A percentile compares a stretch with the other conserved stretches of the same genome.
phyloP scores from a whole-genome alignment of 768 basidiomycete genomes.

The Boletus bicolor region DNA sequence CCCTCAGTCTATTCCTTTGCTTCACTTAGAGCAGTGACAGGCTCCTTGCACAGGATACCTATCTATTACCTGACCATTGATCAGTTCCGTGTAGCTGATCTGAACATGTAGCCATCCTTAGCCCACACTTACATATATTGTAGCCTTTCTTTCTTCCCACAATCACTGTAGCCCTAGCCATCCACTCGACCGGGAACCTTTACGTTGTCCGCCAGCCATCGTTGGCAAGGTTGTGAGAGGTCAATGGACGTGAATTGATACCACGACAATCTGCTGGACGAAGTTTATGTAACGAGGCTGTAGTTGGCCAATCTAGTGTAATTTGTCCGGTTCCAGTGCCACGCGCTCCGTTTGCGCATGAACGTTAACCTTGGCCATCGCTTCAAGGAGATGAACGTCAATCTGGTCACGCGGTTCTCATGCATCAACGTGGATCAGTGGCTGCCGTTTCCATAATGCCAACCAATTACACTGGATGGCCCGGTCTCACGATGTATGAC shows the following conservation, averaged over 20 bases:
- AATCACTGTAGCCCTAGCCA: conserved; percentile 25
- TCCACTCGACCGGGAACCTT: conserved; percentile 7
- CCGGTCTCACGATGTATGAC: background rate
- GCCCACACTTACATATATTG: conserved; percentile 18
- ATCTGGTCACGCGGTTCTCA: background rate
- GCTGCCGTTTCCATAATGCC: background rate
- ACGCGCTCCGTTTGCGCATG: no score
- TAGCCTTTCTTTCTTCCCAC: conserved; percentile 11
- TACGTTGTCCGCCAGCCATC: background rate
- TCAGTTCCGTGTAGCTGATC: conserved; percentile 24
- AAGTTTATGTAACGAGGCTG: background rate
- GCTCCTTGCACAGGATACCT: conserved; percentile 10
- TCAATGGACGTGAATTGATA: background rate
- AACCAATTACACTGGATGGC: conserved; percentile 13
- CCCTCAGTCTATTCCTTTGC: conserved; percentile 3
- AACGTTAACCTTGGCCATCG: background rate
- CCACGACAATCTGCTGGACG: background rate
- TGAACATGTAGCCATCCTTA: conserved; percentile 26
- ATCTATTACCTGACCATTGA: conserved; percentile 17
- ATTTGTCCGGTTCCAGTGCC: background rate
- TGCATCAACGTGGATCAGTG: background rate
- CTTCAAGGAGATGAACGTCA: background rate
- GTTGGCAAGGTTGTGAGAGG: background rate
- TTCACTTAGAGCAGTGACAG: conserved; percentile 10
- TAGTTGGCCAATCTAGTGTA: background rate